phyloP scores from a whole-genome alignment of 495 filamentous ascomycete species.

The Neurospora sp. region DNA sequence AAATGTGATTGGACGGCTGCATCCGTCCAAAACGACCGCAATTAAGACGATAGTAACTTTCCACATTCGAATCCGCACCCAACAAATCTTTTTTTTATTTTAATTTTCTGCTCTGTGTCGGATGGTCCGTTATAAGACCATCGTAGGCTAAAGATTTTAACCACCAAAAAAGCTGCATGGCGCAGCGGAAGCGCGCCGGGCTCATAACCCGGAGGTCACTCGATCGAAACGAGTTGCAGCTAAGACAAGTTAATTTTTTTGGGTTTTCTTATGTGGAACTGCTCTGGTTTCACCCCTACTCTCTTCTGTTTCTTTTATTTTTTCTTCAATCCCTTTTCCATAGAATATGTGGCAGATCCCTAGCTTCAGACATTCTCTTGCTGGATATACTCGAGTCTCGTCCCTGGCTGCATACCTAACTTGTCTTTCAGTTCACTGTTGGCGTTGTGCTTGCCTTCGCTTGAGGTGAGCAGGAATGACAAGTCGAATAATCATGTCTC shows the following conservation, averaged over 20 bases:
- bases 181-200: slow-evolving; percentile 10
- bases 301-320: neutral
- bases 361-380: too few species aligned
- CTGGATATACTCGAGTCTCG: too few species aligned
- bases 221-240: slow-evolving; percentile 9
- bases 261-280: neutral
- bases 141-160: neutral
- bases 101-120: neutral
- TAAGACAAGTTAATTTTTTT: neutral
- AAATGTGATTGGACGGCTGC: neutral
- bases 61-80: neutral
- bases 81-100: neutral
- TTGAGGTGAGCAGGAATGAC: neutral
- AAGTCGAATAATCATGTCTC: neutral
- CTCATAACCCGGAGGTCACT: slow-evolving; percentile 10
- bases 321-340: too few species aligned
- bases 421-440: too few species aligned
- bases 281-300: too few species aligned
- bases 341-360: too few species aligned
- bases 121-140: neutral
- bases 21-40: neutral
- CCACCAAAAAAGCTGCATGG: slow-evolving; percentile 3
- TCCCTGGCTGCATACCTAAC: too few species aligned
- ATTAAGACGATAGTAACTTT: neutral
- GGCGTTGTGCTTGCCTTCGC: too few species aligned